These are phyloP conservation scores for Fomitopsis betulina DNA, from an alignment of 1,284 basidiomycete genomes.

Conservation along the genomic window DNA sequence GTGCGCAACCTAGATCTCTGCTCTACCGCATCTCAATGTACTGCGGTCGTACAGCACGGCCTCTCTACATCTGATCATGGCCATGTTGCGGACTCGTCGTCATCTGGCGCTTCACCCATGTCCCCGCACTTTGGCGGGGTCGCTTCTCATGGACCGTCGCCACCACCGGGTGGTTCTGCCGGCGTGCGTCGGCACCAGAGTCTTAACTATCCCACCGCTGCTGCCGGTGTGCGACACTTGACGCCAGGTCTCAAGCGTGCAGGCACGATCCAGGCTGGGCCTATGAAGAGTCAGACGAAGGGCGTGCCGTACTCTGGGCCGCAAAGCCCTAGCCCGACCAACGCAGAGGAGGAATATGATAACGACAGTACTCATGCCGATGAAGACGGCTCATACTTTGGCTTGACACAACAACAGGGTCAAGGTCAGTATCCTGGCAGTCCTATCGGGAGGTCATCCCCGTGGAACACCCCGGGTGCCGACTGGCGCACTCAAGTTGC, in stretches of 20 bases:
- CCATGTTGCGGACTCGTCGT: slow-evolving; percentile 45
- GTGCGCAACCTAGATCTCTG: slow-evolving; percentile 28
- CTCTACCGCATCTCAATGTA: slow-evolving; percentile 4
- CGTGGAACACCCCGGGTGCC: slow-evolving; percentile 52
- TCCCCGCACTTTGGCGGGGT: slow-evolving; percentile 50
- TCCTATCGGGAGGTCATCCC: slow-evolving; percentile 58
- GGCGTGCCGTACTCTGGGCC: slow-evolving; percentile 23
- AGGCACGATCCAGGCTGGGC: slow-evolving; percentile 63
- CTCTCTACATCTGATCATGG: slow-evolving; percentile 35
- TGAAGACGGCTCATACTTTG: slow-evolving; percentile 50
- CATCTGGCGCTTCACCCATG: slow-evolving; percentile 50
- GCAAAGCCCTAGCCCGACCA: slow-evolving; percentile 41
- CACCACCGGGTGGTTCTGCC: slow-evolving; percentile 59
- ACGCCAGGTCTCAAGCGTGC: slow-evolving; percentile 62
- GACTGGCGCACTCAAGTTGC: slow-evolving; percentile 58
- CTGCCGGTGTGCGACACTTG: slow-evolving; percentile 40
- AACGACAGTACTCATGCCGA: slow-evolving; percentile 50
- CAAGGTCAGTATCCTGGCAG: slow-evolving; percentile 53
- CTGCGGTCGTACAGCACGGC: slow-evolving; percentile 13
- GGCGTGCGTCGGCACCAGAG: slow-evolving; percentile 75
- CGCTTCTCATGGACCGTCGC: slow-evolving; percentile 51
- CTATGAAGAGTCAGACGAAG: slow-evolving; percentile 23
- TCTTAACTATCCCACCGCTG: slow-evolving; percentile 61
- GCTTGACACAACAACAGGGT: slow-evolving; percentile 18
- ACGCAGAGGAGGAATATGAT: slow-evolving; percentile 55